phyloP scores from a whole-genome alignment of 495 filamentous ascomycete species.

The Xylaria scruposa region DNA sequence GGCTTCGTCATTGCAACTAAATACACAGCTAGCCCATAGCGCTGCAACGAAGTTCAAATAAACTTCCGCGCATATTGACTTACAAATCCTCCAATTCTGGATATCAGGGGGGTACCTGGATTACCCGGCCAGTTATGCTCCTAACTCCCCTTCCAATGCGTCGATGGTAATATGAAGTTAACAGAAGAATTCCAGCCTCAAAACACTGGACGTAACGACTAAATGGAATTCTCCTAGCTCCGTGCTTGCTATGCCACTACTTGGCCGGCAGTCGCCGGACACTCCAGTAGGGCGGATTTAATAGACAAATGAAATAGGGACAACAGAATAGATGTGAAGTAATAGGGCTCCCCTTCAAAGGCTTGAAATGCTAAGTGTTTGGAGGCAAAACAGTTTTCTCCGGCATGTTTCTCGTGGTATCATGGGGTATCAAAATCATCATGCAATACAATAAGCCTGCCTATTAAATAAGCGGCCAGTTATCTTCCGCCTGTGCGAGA shows the following conservation, averaged over 20 bases:
- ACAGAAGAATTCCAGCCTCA: conserved; percentile 8
- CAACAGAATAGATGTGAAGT: conserved; percentile 11
- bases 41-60: background rate
- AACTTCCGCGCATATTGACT: background rate
- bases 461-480: background rate
- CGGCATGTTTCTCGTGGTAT: conserved; percentile 23
- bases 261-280: conserved; percentile 1
- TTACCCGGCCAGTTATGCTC: conserved; percentile 14
- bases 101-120: conserved; percentile 15
- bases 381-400: conserved; percentile 16
- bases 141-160: conserved; percentile 25
- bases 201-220: background rate
- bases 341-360: conserved; percentile 13
- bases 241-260: conserved; percentile 10
- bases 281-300: background rate
- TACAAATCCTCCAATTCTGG: conserved; percentile 10
- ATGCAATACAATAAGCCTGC: conserved; percentile 15
- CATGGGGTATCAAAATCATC: conserved; percentile 29
- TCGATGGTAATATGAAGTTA: background rate
- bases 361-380: conserved; percentile 21
- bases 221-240: conserved; percentile 4
- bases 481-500: conserved; percentile 26
- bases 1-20: conserved; percentile 18
- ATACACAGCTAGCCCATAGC: background rate
- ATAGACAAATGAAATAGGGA: conserved; percentile 19